A percentile compares a stretch with the other conserved stretches of the same genome.
phyloP scores from a whole-genome alignment of 768 basidiomycete genomes.

The Podaxis sp. region DNA sequence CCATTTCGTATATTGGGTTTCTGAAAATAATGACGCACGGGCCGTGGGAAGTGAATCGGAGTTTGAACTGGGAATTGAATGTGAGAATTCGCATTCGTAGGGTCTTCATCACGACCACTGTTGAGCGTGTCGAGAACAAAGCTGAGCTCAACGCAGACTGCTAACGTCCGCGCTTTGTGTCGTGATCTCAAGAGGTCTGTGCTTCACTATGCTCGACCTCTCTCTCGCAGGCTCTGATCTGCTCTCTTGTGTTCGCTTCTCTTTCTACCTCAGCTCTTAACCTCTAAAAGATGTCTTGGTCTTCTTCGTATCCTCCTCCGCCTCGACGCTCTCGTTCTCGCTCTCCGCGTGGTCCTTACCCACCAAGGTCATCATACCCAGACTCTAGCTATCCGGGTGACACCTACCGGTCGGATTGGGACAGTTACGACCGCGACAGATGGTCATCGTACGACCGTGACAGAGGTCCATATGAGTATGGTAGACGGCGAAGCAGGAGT shows the following conservation, averaged over 20 bases:
- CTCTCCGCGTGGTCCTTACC: conserved; percentile 64
- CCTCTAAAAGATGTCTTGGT: conserved; percentile 70
- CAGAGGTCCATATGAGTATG: conserved; percentile 64
- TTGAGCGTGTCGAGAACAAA: conserved; percentile 36
- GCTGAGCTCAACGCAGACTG: conserved; percentile 18
- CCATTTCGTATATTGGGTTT: conserved; percentile 2
- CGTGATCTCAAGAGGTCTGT: conserved; percentile 87
- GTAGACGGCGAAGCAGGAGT: conserved; percentile 74
- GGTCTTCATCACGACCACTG: conserved; percentile 60
- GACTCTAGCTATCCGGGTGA: conserved; percentile 56
- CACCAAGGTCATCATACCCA: conserved; percentile 52
- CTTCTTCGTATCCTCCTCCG: conserved; percentile 69
- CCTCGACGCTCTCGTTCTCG: conserved; percentile 82
- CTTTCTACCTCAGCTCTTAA: conserved; percentile 55
- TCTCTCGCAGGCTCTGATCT: conserved; percentile 72
- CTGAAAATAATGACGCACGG: conserved; percentile 27
- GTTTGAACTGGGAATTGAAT: conserved; percentile 32
- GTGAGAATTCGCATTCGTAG: conserved; percentile 19
- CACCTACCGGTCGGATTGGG: conserved; percentile 65
- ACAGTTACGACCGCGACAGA: conserved; percentile 70
- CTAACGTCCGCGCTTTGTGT: conserved; percentile 47
- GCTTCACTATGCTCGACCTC: conserved; percentile 88
- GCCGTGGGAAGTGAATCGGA: conserved; percentile 37
- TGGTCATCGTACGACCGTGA: conserved; percentile 71
- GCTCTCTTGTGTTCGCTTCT: conserved; percentile 55